Evolutionary conservation across 2,329 filamentous ascomycete species (phyloP), one percentile per base, ranked within the genome.

Genomic region (Ophioceras dolichostomum): DNA sequence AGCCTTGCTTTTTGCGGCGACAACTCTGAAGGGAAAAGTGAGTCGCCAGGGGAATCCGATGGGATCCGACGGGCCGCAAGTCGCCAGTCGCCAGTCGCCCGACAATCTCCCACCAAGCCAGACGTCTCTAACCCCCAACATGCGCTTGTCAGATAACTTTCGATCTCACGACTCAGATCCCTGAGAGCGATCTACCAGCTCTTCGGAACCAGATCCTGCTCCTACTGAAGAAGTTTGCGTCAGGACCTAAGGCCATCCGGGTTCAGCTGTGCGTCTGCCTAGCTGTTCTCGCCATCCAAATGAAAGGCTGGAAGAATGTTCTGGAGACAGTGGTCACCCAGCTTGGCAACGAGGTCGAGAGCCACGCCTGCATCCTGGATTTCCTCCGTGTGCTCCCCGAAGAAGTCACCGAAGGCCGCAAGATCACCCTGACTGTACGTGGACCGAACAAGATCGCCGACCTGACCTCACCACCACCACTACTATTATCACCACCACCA

Each of bases 381-480:
- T 98, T 98, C 60, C 71, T 98, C 47, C 87, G 86, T 60, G 88
- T 98, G 52, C 78, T 98, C 47, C 91, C 91, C 39, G 91, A 98
- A 70, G 91, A 98, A 73, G 91, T 98, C 55, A 96, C 85, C 50
- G 89, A 98, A 72, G 91, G 91, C 65, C 86, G 91, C 65, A 98
- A 96, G 69, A 95, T 98, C 73, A 94, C 87, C 72, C 74, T 98
- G 65, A 88, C 86, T 76, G 88, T 94, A 91, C 68, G 86, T 89
- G 73, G 78, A 81, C 67, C 68, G 67, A 67, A 59, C 32, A 29
- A 37, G 63, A 53, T 56, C 56, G 63, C 59, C 65, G 62, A 59
- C 62, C 57, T 62, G 50, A 55, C 58, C 50, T 47, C 38, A n/a
- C n/a, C n/a, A n/a, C n/a, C n/a, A n/a, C n/a, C n/a, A n/a, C n/a